Conservation (phyloP, 2,329 filamentous ascomycete genomes). For the Chaetomium globosum region DNA sequence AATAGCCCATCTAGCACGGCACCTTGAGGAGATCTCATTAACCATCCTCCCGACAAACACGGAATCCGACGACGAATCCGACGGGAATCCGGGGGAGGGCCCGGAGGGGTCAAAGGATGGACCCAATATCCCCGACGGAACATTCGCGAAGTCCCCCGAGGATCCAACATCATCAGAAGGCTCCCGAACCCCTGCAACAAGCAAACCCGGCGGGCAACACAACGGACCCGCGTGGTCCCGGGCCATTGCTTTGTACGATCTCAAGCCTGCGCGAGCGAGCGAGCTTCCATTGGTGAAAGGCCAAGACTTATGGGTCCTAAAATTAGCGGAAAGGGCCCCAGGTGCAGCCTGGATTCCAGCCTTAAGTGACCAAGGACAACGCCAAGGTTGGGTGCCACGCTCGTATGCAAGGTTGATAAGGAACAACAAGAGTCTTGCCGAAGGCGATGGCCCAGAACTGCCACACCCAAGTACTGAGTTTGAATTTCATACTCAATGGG, state of each 20-base stretch:
- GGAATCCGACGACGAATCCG: constrained; percentile 5
- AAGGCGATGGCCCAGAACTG: background rate
- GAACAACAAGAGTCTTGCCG: background rate
- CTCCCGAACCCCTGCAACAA: background rate
- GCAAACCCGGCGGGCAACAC: background rate
- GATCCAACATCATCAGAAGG: background rate
- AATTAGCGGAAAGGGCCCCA: background rate
- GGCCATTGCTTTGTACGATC: background rate
- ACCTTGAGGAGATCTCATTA: constrained; percentile 16
- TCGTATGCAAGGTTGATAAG: background rate
- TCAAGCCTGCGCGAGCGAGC: background rate
- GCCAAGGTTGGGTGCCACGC: background rate
- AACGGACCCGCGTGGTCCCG: background rate
- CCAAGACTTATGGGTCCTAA: background rate
- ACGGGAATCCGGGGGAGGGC: background rate
- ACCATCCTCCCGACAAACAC: constrained; percentile 7
- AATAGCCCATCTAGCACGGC: background rate
- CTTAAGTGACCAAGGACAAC: background rate
- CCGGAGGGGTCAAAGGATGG: background rate
- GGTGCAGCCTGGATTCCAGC: background rate
- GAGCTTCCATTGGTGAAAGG: background rate
- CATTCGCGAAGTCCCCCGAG: background rate
- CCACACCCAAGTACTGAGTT: too few relatives aligned
- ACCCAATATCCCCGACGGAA: background rate
- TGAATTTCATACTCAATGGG: too few relatives aligned